Evolutionary conservation across 1,284 basidiomycete genomes (phyloP).

Genomic region (Ustanciosporium gigantosporum): DNA sequence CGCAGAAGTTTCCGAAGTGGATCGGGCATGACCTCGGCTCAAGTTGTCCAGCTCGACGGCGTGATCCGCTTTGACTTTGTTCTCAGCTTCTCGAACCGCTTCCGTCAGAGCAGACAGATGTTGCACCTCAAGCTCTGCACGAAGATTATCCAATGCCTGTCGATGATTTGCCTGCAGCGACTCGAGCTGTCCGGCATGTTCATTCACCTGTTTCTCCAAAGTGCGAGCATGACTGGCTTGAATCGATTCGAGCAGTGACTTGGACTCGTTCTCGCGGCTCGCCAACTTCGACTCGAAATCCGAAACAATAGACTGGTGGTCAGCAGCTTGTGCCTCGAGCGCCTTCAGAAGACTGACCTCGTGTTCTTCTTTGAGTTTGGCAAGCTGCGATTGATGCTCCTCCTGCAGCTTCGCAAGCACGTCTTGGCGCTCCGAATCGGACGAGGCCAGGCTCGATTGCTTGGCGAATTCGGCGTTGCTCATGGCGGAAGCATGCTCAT

Average conservation of each 20-base stretch:
- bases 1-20: background rate
- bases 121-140: constrained; percentile 32
- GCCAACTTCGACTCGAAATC: constrained; percentile 12
- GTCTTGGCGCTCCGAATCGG: constrained; percentile 7
- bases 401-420: constrained; percentile 9
- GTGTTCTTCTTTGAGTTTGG: constrained; percentile 21
- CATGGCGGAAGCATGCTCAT: constrained; percentile 31
- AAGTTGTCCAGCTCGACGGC: constrained; percentile 11
- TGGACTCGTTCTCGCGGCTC: constrained; percentile 8
- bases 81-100: constrained; percentile 18
- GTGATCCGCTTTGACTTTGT: constrained; percentile 4
- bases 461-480: constrained; percentile 9
- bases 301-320: constrained; percentile 11
- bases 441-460: constrained; percentile 1
- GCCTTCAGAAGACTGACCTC: constrained; percentile 6
- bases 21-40: constrained; percentile 10
- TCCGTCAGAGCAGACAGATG: constrained; percentile 20
- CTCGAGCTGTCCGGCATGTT: constrained; percentile 9
- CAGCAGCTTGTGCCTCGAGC: constrained; percentile 23
- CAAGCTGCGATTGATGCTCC: constrained; percentile 16
- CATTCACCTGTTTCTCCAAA: background rate
- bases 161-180: constrained; percentile 10
- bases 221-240: constrained; percentile 4
- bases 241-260: background rate
- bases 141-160: constrained; percentile 6